Percentiles rank a stretch among this genome's conserved stretches.
phyloP scores from a whole-genome alignment of 352 stramenopile genomes.

The Phytophthora europaea region DNA sequence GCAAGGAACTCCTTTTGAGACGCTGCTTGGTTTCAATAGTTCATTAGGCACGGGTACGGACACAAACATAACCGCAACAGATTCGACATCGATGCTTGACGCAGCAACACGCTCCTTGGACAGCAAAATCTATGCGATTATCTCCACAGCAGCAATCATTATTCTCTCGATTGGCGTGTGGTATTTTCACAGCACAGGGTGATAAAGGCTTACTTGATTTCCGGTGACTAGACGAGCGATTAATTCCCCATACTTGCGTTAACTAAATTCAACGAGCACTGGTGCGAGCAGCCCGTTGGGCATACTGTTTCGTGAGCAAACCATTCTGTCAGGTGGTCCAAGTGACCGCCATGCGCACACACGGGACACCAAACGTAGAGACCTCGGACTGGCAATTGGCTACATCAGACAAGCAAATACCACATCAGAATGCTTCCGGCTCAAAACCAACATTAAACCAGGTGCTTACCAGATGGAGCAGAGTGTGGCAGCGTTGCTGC shows the following conservation, averaged over 20 bases:
- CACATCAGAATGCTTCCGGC: constrained; percentile 10
- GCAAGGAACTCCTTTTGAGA: constrained; percentile 32
- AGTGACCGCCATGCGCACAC: constrained; percentile 91
- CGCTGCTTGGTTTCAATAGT: constrained; percentile 15
- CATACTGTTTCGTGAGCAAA: constrained; percentile 78
- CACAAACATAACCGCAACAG: constrained; percentile 17
- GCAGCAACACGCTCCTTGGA: constrained; percentile 20
- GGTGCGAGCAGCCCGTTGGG: constrained; percentile 82
- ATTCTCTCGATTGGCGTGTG: constrained; percentile 29
- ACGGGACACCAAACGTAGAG: constrained; percentile 94
- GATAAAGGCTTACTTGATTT: background rate
- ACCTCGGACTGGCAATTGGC: constrained; percentile 86
- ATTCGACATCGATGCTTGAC: constrained; percentile 18
- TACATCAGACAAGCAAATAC: constrained; percentile 35
- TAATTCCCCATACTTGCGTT: constrained; percentile 13
- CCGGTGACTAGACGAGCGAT: background rate
- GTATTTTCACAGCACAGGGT: constrained; percentile 37
- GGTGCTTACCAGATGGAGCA: constrained; percentile 88
- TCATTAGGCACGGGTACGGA: constrained; percentile 2
- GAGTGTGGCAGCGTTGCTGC: constrained; percentile 75
- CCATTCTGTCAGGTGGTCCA: constrained; percentile 88
- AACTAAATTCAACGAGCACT: constrained; percentile 63
- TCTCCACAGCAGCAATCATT: constrained; percentile 33
- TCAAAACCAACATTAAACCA: background rate
- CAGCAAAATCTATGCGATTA: constrained; percentile 15